Evolutionary conservation across 2,329 filamentous ascomycete species (phyloP).

Genomic region (Seiridium unicorne): DNA sequence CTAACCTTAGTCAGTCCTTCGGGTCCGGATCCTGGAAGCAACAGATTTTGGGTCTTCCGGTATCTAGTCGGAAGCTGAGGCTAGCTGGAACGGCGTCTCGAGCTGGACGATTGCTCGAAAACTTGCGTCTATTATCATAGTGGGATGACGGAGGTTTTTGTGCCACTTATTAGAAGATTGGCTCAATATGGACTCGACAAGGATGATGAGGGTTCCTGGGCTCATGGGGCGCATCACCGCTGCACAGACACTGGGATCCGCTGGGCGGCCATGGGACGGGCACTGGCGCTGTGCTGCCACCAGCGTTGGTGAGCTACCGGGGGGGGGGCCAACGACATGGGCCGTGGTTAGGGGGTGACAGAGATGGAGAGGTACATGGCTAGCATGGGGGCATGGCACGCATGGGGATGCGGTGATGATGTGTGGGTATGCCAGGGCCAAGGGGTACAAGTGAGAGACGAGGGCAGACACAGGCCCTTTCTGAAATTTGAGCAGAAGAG

Average conservation of each 20-base stretch:
- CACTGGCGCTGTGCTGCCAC: conserved; percentile 28
- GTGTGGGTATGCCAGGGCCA: background rate
- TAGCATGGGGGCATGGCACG: background rate
- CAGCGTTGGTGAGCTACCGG: conserved; percentile 14
- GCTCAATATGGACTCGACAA: conserved; percentile 28
- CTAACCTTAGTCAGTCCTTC: conserved; percentile 15
- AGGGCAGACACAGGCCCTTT: background rate
- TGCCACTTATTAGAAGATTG: conserved; percentile 35
- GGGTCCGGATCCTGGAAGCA: conserved; percentile 16
- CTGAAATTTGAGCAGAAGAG: background rate
- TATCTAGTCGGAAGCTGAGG: background rate
- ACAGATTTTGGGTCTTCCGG: background rate
- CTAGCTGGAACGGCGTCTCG: background rate
- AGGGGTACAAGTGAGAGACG: background rate
- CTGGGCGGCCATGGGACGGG: conserved; percentile 21
- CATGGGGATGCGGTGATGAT: background rate
- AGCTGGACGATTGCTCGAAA: conserved; percentile 5
- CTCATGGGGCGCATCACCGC: conserved; percentile 22
- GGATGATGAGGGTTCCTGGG: conserved; percentile 16
- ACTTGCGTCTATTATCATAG: conserved; percentile 21
- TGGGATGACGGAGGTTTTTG: conserved; percentile 32
- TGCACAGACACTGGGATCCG: conserved; percentile 28
- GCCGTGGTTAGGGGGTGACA: background rate
- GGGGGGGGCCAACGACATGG: background rate
- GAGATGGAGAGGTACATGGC: background rate